phyloP scores from a whole-genome alignment of 495 filamentous ascomycete species.

The Barbatosphaeria neglecta region DNA sequence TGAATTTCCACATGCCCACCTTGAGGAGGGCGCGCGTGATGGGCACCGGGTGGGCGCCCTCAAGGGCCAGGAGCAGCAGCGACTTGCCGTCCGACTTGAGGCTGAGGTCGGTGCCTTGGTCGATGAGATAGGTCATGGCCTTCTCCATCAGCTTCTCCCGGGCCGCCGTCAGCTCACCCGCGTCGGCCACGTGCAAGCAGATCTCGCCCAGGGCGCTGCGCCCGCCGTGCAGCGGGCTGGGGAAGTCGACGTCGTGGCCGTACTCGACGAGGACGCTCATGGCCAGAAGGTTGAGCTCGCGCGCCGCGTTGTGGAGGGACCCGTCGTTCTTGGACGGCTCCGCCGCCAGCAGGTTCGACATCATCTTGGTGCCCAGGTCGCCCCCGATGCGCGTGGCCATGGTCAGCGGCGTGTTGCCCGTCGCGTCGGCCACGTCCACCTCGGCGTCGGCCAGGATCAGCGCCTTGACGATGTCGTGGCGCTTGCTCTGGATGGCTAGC shows the following conservation, averaged over 20 bases:
- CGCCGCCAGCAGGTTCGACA: slow-evolving; percentile 32
- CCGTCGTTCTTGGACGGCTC: slow-evolving; percentile 36
- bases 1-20: slow-evolving; percentile 32
- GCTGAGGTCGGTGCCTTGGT: slow-evolving; percentile 26
- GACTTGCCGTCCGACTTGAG: slow-evolving; percentile 33
- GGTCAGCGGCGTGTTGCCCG: slow-evolving; percentile 33
- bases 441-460: slow-evolving; percentile 34
- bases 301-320: slow-evolving; percentile 36
- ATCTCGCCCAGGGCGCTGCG: slow-evolving; percentile 37
- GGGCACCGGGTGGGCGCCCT: slow-evolving; percentile 28
- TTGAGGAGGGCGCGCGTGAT: slow-evolving; percentile 32
- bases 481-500: slow-evolving; percentile 29
- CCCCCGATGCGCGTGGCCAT: slow-evolving; percentile 35
- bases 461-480: slow-evolving; percentile 29
- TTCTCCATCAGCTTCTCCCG: slow-evolving; percentile 37
- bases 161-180: slow-evolving; percentile 18
- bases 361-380: slow-evolving; percentile 30
- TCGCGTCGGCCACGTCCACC: slow-evolving; percentile 29
- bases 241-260: slow-evolving; percentile 37
- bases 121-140: slow-evolving; percentile 29
- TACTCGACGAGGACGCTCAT: slow-evolving; percentile 30
- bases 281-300: slow-evolving; percentile 31
- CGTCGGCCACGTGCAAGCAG: slow-evolving; percentile 30
- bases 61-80: slow-evolving; percentile 30
- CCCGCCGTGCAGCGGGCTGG: slow-evolving; percentile 33